Evolutionary conservation across 2,329 filamentous ascomycete species (phyloP), one percentile per base, ranked within the genome.

Genomic region (Exophiala xenobiotica): DNA sequence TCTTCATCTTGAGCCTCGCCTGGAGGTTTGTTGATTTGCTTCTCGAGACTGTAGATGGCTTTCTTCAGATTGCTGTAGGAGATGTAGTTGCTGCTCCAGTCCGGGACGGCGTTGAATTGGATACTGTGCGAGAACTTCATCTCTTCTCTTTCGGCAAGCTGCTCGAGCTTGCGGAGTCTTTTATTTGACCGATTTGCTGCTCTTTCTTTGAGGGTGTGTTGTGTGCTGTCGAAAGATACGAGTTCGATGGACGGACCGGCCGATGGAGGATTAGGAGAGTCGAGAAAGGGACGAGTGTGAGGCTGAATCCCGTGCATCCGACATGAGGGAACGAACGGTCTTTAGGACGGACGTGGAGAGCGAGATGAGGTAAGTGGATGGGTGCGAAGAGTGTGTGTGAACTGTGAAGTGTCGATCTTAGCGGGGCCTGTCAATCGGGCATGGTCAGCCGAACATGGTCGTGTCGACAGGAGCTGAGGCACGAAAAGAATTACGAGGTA

Each of bases 41-140:
- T 95, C 75, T 99, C 93, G 59, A 99, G 87, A 56, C 88, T 85
- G 73, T 97, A 99, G 64, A 99, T 97, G 51, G 96, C 81, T 78
- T 99, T 99, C 79, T 99, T 99, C 63, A 99, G 81, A 67, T 96
- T 97, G 75, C 91, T 96, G 73, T 99, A 99, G 54, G 91, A 88
- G 67, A 99, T 95, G 72, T 99, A 99, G 72, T 97, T 85, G 65
- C 86, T 91, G 76, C 90, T 96, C 93, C 93, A 99, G 73, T 99
- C 93, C n/a, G 93, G 93, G 63, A 99, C 93, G 58, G 93, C 91
- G 76, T 99, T 99, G 76, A 99, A 99, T 78, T 99, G 93, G 64
- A 99, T 86, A 73, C 92, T 97, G 71, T 99, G 93, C 14, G 92
- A 97, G 79, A 99, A 99, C 85, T 97, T 97, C 93, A 99, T 99